These are phyloP conservation scores for Macrocystidia cucumis DNA, from an alignment of 1,284 basidiomycete genomes.

Conservation along the genomic window DNA sequence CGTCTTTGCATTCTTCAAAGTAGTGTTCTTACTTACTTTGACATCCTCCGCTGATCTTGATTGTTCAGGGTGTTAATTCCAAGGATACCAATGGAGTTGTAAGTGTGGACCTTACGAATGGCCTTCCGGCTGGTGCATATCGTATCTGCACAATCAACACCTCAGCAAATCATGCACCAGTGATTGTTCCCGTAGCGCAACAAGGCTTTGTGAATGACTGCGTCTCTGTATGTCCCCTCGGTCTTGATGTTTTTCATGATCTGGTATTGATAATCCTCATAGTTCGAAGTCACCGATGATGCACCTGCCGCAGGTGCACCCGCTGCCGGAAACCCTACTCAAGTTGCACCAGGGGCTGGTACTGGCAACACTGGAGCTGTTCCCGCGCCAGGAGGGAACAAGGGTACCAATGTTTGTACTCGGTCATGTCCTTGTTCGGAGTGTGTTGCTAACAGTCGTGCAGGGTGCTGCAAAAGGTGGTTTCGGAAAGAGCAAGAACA, in stretches of 20 bases:
- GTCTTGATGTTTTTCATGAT: constrained; percentile 1
- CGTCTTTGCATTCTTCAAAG: constrained; percentile 63
- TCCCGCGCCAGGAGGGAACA: too few relatives aligned
- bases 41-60: neutral
- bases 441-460: too few relatives aligned
- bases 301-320: constrained; percentile 16
- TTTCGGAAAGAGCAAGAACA: neutral
- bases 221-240: constrained; percentile 36
- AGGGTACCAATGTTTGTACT: too few relatives aligned
- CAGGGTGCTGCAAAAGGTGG: constrained; percentile 1
- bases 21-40: constrained; percentile 7
- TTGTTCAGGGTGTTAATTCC: constrained; percentile 37
- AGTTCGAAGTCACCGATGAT: constrained; percentile 32
- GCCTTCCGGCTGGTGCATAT: constrained; percentile 56
- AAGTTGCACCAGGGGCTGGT: constrained; percentile 11
- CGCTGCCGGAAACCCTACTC: too few relatives aligned
- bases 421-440: too few relatives aligned
- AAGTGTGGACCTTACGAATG: constrained; percentile 42
- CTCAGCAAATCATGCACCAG: constrained; percentile 64
- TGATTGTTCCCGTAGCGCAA: constrained; percentile 52
- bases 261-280: constrained; percentile 7
- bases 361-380: constrained; percentile 10
- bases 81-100: constrained; percentile 41
- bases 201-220: constrained; percentile 52
- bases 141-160: constrained; percentile 49